phyloP scores from a whole-genome alignment of 169 alveolate genomes.

The Eimeria praecox region DNA sequence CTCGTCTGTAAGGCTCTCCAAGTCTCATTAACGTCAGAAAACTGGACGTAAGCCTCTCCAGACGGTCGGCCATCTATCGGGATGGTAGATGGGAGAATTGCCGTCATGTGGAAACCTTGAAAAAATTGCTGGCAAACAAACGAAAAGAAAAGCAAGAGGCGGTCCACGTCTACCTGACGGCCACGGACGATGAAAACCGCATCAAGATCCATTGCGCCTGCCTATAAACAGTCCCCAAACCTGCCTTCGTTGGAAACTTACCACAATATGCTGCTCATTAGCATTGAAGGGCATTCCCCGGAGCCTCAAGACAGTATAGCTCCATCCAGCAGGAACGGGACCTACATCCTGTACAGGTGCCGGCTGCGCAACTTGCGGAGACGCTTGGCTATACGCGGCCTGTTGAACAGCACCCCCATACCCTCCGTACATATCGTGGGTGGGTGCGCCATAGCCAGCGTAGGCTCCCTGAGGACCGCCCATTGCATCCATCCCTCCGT shows the following conservation, averaged over 20 bases:
- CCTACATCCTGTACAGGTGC: conserved; percentile 72
- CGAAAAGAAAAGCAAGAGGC: not conserved
- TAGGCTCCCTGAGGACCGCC: conserved; percentile 73
- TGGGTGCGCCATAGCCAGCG: conserved; percentile 60
- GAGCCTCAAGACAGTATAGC: conserved; percentile 80
- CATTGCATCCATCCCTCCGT: conserved; percentile 71
- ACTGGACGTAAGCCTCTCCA: conserved; percentile 85
- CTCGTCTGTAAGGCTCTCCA: conserved; percentile 82
- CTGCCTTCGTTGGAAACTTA: conserved; percentile 29
- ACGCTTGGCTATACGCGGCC: conserved; percentile 42
- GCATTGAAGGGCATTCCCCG: conserved; percentile 88
- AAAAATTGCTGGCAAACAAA: conserved; percentile 78
- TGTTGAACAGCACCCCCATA: conserved; percentile 57
- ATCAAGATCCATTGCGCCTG: not conserved
- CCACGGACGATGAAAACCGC: not conserved
- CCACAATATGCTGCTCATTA: conserved; percentile 86
- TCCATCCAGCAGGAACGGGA: conserved; percentile 73
- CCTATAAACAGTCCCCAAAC: not conserved
- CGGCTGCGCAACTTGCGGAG: conserved; percentile 71
- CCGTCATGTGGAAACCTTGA: conserved; percentile 84
- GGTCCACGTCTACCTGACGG: not conserved
- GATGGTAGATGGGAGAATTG: conserved; percentile 83
- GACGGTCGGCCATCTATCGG: conserved; percentile 86
- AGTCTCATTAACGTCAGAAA: conserved; percentile 82
- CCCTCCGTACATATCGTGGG: conserved; percentile 70